Base-by-base conservation (phyloP, 768 basidiomycete species). In the Erythrobasidium yunnanense region DNA sequence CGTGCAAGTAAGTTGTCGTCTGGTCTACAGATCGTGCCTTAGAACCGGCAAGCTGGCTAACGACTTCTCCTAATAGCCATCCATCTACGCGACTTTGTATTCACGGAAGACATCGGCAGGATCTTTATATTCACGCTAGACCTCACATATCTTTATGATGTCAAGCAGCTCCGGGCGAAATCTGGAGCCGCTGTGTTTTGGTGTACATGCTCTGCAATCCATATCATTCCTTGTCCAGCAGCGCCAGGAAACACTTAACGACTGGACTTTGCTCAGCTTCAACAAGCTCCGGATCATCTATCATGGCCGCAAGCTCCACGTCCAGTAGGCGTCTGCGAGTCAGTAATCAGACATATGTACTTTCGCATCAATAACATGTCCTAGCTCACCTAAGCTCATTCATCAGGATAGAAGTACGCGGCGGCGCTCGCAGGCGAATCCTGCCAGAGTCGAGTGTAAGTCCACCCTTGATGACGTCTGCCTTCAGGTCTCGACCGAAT, bases 311-410 rank as follows among this genome's bases (percentile, higher is more conserved):
- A 18, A 63, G 46, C 38, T 63, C 60, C 18, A 51, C 22, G 46
- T 63, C 60, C 20, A 63, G 42, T 23, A 63, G 22, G 22, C 60
- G 46, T 18, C n/a, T n/a, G n/a, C n/a, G n/a, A n/a, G n/a, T n/a
- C n/a, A n/a, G n/a, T n/a, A n/a, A n/a, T n/a, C n/a, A n/a, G n/a
- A n/a, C n/a, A n/a, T n/a, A n/a, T n/a, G n/a, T n/a, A n/a, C n/a
- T n/a, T n/a, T n/a, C n/a, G n/a, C n/a, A n/a, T n/a, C n/a, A n/a
- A n/a, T n/a, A n/a, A n/a, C n/a, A n/a, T n/a, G n/a, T n/a, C n/a
- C n/a, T n/a, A n/a, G n/a, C n/a, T n/a, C n/a, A n/a, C n/a, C 60
- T 49, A 30, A 63, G 25, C 49, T 63, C 60, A 23, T 63, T 63
- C 18, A 63, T 51, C 7, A 63, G 60, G 23, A 63, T 49, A 5